Base-by-base conservation (phyloP, 305 asterid species). In the Lippia alba region DNA sequence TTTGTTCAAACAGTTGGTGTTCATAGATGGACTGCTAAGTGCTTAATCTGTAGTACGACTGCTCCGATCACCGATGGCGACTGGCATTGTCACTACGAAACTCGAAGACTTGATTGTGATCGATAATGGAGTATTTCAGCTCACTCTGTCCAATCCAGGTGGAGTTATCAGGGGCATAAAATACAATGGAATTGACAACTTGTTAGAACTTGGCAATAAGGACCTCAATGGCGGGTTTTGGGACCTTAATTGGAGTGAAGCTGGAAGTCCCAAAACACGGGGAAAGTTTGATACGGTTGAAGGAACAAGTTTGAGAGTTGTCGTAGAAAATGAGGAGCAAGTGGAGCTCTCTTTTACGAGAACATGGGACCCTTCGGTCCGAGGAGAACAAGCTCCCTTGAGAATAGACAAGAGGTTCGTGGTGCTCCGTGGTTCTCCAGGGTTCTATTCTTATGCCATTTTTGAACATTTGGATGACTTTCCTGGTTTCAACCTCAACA, bases 161-260 rank as follows among this genome's bases (percentile, higher is more conserved):
- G 96, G 96, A 11, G 73, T 85, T 69, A 69, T 87, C 70, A 78
- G 66, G 53, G 85, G 85, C 60, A 82, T 89, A 49, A 72, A 66
- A 41, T 89, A 85, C 53, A 80, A 80, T 44, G 94, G 91, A 65
- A 79, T 89, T 12, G 94, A 87, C 53, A 89, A 89, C 76, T 77
- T 89, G 85, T 80, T 89, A 10, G 94, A 89, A 71, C 75, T 84
- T 56, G 66, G 76, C 19, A 89, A 89, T 73, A 2, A 75, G 64
- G 81, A 73, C 50, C 69, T 84, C 20, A 87, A 89, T 82, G 89
- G 96, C 76, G 96, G 91, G 94, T 91, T 81, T 72, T 91, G 94
- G 96, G 97, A 91, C 80, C 89, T 87, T 70, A 86, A 86, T 40
- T 91, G 97, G 97, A 91, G 96, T 63, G 86, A 81, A 64, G 79